phyloP scores from a whole-genome alignment of 768 basidiomycete species.

The Cubamyces sp. region DNA sequence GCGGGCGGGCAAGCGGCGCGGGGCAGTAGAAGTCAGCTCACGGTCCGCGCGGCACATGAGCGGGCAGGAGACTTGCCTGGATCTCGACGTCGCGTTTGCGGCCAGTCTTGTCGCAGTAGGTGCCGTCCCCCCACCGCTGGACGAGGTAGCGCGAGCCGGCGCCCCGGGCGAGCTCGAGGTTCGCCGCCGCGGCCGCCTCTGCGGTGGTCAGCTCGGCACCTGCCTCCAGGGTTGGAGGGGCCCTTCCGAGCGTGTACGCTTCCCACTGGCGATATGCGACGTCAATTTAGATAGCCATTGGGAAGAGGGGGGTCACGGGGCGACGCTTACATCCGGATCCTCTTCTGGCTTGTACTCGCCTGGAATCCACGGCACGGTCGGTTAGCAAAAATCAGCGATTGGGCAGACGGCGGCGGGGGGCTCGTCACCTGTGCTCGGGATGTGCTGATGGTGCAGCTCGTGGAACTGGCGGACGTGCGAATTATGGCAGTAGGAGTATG shows the following conservation, averaged over 20 bases:
- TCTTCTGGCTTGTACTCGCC: conserved; percentile 81
- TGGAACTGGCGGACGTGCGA: conserved; percentile 95
- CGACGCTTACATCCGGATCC: conserved; percentile 72
- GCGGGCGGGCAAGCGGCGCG: conserved; percentile 18
- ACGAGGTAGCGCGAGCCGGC: conserved; percentile 90
- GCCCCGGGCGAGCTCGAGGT: conserved; percentile 78
- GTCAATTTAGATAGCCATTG: conserved; percentile 13
- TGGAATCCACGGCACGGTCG: conserved; percentile 36
- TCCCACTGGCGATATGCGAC: conserved; percentile 56
- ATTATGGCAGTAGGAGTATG: conserved; percentile 96
- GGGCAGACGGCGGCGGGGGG: conserved; percentile 11
- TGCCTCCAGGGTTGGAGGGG: conserved; percentile 60
- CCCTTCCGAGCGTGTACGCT: conserved; percentile 77
- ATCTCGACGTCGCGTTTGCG: conserved; percentile 90
- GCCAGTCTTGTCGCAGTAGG: conserved; percentile 90
- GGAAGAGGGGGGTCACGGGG: conserved; percentile 28
- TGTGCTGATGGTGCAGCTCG: conserved; percentile 68
- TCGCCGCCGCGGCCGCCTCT: conserved; percentile 65
- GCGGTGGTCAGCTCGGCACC: conserved; percentile 68
- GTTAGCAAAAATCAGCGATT: conserved; percentile 15
- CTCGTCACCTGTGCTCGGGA: conserved; percentile 63
- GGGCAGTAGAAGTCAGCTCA: neutral
- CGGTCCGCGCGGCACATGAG: conserved; percentile 15
- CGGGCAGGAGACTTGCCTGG: conserved; percentile 62
- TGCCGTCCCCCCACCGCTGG: conserved; percentile 91